Evolutionary conservation across 176 grass and related monocot species (phyloP), one percentile per base, ranked within the genome.

Genomic region (Microstegium vimineum): DNA sequence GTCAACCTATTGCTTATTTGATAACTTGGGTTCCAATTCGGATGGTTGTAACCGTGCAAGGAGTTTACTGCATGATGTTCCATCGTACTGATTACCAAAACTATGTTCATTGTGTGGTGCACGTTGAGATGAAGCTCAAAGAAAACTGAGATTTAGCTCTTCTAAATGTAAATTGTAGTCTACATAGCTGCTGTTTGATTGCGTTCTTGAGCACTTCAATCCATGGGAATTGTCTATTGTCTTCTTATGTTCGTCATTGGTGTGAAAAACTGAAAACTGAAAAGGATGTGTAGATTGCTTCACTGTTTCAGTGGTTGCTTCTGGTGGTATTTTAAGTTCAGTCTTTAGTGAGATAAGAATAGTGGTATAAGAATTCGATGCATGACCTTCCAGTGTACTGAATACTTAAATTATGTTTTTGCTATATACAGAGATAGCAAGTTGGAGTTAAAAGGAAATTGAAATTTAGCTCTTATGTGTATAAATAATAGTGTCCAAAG

Each of bases 81-180:
- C 6, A 34, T 72, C 5, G 13, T 60, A 57, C 56, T 60, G 6
- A 66, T 15, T 60, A 36, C 28, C 17, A 8, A 72, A 77, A 51
- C 74, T 42, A 54, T 73, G 10, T 64, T 67, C 22, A 17, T 64
- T 83, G 74, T 83, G 74, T 13, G 65, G 6, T 73, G 57, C 34
- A 36, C 69, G 40, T 15, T 16, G 6, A 73, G 45, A 5, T n/a
- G 0, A 14, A 65, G 13, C 23, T 25, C 12, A 54, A 72, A 22
- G 22, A 10, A 11, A 42, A 59, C 5, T 47, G 0, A 42, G 54
- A 73, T 49, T 25, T 51, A 47, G 28, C 42, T 41, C 28, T 82
- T 69, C 16, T 61, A 2, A 40, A 26, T 77, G 52, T 33, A 31
- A 43, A 35, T 67, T 77, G 20, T 8, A 64, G 67, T 22, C 8